These are phyloP conservation scores for Rhododendron kiyosumense DNA, from an alignment of 148 eudicot genomes.

Conservation along the genomic window DNA sequence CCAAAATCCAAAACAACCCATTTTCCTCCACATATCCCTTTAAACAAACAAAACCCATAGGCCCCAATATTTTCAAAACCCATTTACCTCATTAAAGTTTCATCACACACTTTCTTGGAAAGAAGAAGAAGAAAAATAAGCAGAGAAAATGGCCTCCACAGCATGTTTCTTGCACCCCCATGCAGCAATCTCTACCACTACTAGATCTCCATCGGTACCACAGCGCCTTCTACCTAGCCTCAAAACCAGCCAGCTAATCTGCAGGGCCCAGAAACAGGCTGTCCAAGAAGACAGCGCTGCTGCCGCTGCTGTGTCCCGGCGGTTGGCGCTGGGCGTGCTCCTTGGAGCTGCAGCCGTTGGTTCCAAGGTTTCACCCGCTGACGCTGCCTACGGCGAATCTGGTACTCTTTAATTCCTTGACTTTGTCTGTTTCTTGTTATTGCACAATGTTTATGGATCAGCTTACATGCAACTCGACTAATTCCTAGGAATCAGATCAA, in stretches of 20 bases:
- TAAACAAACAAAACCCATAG: background rate
- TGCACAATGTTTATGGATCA: background rate
- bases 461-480: background rate
- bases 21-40: conserved; percentile 10
- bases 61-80: background rate
- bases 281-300: conserved; percentile 19
- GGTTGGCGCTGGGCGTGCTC: conserved; percentile 75
- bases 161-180: conserved; percentile 90
- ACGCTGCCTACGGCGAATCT: conserved; percentile 96
- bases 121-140: background rate
- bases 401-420: conserved; percentile 32
- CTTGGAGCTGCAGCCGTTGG: conserved; percentile 89
- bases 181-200: conserved; percentile 54
- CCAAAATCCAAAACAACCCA: conserved; percentile 16
- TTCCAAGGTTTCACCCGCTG: conserved; percentile 89
- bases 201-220: conserved; percentile 21
- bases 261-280: conserved; percentile 66
- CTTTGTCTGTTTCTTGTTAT: background rate
- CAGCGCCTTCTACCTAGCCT: conserved; percentile 26
- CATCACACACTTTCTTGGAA: background rate
- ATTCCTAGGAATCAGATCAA: no score
- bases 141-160: conserved; percentile 63
- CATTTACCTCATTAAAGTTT: background rate
- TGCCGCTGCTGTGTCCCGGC: conserved; percentile 39
- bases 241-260: conserved; percentile 51